A percentile compares a stretch with the other conserved stretches of the same genome.
Evolutionary conservation across 1,139 yeast species (phyloP).

Genomic region (Keqinozyma sinolaborantium): DNA sequence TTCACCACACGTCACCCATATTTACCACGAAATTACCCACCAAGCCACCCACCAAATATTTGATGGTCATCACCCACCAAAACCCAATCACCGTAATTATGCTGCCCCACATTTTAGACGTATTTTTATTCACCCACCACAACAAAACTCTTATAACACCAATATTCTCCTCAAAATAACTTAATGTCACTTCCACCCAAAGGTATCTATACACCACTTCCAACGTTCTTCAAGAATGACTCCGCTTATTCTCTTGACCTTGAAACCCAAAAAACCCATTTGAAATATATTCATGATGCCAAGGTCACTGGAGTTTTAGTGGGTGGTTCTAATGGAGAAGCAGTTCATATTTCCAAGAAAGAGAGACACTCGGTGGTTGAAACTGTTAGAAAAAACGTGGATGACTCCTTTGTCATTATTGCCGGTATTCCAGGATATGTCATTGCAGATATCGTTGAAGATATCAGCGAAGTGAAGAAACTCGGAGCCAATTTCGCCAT

Average conservation of each 20-base stretch:
- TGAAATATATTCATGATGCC: slow-evolving; percentile 30
- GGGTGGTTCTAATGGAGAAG: slow-evolving; percentile 47
- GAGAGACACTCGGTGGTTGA: slow-evolving; percentile 27
- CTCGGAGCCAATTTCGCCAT: slow-evolving; percentile 30
- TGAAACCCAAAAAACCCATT: slow-evolving; percentile 40
- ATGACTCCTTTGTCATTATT: slow-evolving; percentile 17
- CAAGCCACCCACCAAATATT: too few relatives aligned
- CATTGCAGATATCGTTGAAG: slow-evolving; percentile 10
- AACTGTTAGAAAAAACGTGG: slow-evolving; percentile 12
- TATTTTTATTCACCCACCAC: too few relatives aligned
- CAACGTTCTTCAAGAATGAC: slow-evolving; percentile 45
- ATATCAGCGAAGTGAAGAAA: slow-evolving; percentile 11
- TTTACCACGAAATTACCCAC: too few relatives aligned
- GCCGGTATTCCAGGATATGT: slow-evolving; percentile 29
- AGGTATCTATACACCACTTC: slow-evolving; percentile 47
- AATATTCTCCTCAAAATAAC: too few relatives aligned
- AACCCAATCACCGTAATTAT: too few relatives aligned
- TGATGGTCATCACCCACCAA: too few relatives aligned
- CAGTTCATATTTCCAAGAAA: slow-evolving; percentile 28
- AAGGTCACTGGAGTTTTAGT: slow-evolving; percentile 47
- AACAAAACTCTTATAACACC: too few relatives aligned
- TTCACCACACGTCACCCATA: too few relatives aligned
- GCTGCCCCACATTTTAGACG: too few relatives aligned
- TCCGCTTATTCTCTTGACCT: slow-evolving; percentile 34
- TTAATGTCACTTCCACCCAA: slow-evolving; percentile 7